phyloP scores from a whole-genome alignment of 2,329 filamentous ascomycete species.

The Fusarium nelsonii region DNA sequence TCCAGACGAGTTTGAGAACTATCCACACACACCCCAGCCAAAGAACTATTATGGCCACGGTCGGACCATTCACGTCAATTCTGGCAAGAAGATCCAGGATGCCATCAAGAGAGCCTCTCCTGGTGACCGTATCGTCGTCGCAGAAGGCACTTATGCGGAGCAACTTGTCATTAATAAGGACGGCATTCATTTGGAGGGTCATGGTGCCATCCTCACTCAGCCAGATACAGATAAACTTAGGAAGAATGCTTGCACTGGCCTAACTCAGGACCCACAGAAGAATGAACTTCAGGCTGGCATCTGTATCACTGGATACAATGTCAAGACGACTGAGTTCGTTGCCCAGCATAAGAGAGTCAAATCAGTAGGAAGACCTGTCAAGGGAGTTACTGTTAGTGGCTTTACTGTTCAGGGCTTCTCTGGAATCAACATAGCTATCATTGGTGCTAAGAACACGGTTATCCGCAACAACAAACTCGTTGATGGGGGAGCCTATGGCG shows the following conservation, averaged over 20 bases:
- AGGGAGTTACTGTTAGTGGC: constrained; percentile 51
- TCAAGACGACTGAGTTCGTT: constrained; percentile 45
- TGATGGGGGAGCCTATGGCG: constrained; percentile 48
- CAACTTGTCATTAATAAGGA: constrained; percentile 53
- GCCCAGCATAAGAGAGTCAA: constrained; percentile 50
- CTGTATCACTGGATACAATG: constrained; percentile 50
- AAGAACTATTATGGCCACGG: constrained; percentile 9
- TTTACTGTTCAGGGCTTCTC: constrained; percentile 51
- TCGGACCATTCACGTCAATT: constrained; percentile 36
- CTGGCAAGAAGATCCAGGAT: constrained; percentile 48
- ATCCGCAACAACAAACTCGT: constrained; percentile 36
- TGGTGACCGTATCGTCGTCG: constrained; percentile 52
- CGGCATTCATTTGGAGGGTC: constrained; percentile 51
- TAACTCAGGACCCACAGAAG: constrained; percentile 41
- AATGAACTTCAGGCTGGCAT: constrained; percentile 48
- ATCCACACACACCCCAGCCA: neutral
- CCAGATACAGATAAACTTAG: constrained; percentile 19
- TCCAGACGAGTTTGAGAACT: constrained; percentile 2
- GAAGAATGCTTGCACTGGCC: constrained; percentile 50
- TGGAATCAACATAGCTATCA: constrained; percentile 54
- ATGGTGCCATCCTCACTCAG: constrained; percentile 45
- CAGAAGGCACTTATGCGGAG: constrained; percentile 51
- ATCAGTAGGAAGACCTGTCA: constrained; percentile 45
- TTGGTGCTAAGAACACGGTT: constrained; percentile 49
- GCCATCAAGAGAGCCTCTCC: constrained; percentile 47